A percentile compares a stretch with the other conserved stretches of the same genome.
These are phyloP conservation scores for Circinella minor DNA, from an alignment of 371 early-diverging fungal species.

Conservation along the genomic window DNA sequence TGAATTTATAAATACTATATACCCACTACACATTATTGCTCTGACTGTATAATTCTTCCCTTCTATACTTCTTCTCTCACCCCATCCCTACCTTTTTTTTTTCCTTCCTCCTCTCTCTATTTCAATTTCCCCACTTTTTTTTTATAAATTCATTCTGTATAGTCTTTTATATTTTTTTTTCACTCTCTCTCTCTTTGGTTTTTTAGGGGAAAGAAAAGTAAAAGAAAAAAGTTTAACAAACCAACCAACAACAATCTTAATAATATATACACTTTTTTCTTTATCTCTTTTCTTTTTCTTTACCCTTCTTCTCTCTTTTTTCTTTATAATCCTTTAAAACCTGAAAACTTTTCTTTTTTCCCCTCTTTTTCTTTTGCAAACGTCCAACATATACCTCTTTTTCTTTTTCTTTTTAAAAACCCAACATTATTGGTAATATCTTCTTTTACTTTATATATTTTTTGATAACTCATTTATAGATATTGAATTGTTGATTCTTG, in stretches of 20 bases:
- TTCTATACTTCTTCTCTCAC: constrained; percentile 4
- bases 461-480: neutral
- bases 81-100: neutral
- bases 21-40: constrained; percentile 5
- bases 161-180: constrained; percentile 7
- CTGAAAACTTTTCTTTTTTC: neutral
- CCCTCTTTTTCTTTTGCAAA: constrained; percentile 6
- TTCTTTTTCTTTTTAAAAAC: neutral
- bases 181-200: too few relatives aligned
- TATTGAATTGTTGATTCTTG: neutral
- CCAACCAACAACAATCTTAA: too few relatives aligned
- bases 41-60: constrained; percentile 4
- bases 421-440: neutral
- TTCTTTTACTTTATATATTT: neutral
- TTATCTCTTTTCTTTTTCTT: neutral
- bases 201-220: too few relatives aligned
- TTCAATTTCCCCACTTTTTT: too few relatives aligned
- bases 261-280: neutral
- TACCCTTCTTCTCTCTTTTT: neutral
- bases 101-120: too few relatives aligned
- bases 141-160: neutral
- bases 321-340: too few relatives aligned
- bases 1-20: neutral
- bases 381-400: constrained; percentile 11
- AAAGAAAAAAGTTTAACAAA: neutral